Percentiles rank a stretch among this genome's conserved stretches.
phyloP scores from a whole-genome alignment of 257 asterid species.

The Henckelia pumila region DNA sequence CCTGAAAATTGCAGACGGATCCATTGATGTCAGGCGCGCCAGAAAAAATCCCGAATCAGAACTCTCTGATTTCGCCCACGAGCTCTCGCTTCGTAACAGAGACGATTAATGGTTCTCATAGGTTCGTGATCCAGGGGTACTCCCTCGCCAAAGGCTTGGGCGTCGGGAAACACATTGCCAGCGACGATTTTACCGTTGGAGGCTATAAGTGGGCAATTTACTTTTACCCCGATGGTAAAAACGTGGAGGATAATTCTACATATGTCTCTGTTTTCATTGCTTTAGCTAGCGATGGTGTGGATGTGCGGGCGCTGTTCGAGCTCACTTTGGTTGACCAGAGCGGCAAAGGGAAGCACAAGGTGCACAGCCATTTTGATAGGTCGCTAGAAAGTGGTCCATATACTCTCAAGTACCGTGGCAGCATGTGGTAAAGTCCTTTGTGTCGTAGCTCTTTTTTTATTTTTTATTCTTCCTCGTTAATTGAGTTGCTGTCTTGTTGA shows the following conservation, averaged over 20 bases:
- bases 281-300: conserved; percentile 27
- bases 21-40: conserved; percentile 37
- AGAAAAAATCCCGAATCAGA: conserved; percentile 29
- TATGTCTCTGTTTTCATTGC: neutral
- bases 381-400: conserved; percentile 84
- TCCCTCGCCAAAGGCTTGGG: conserved; percentile 11
- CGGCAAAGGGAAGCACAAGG: conserved; percentile 84
- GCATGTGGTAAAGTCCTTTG: conserved; percentile 64
- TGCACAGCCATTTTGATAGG: conserved; percentile 89
- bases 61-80: conserved; percentile 44
- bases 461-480: conserved; percentile 2
- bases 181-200: conserved; percentile 1
- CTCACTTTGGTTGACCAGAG: conserved; percentile 81
- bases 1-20: neutral
- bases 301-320: conserved; percentile 86
- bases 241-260: neutral
- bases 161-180: neutral
- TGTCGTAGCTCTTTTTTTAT: conserved; percentile 6
- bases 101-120: conserved; percentile 77
- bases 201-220: conserved; percentile 4
- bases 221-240: conserved; percentile 9
- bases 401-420: conserved; percentile 71
- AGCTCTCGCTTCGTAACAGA: conserved; percentile 70
- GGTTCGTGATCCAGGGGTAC: conserved; percentile 64
- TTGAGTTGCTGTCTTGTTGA: neutral